Evolutionary conservation across 768 basidiomycete genomes (phyloP), one percentile per base, ranked within the genome.

Genomic region (Saitozyma sp.): DNA sequence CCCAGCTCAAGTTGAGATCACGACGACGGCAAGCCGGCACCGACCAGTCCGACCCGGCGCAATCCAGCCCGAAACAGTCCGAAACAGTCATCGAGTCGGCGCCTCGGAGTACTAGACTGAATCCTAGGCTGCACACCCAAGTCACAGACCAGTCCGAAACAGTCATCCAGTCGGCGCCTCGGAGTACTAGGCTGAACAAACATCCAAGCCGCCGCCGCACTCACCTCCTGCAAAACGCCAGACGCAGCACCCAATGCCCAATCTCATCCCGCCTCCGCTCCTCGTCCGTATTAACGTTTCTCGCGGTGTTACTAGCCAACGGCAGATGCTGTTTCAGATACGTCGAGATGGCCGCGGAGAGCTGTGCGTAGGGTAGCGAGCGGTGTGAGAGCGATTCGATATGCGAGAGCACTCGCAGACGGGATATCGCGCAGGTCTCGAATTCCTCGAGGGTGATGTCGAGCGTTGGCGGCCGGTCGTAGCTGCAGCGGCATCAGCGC

Each of bases 361-460:
- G 53, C 43, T 71, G 73, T 13, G 68, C 45, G 29, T 65, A 62
- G 10, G 71, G 70, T 20, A 73, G 64, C 0, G 74, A 71, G 10
- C 72, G 73, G 51, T 75, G 70, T 9, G 63, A 67, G 40, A 77
- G 69, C 2, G 72, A 64, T 53, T 70, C 69, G 56, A 71, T 73
- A 48, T 69, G 63, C 40, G 72, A 68, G 13, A 74, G 56, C 17
- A 74, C 72, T 62, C 64, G 45, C 41, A 99, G 84, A 43, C 96
- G 83, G 68, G 95, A 87, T 19, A 99, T 83, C 0, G 96, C 96
- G 75, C 85, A 90, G 3, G 84, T 87, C 77, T 99, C 96, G 69
- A 99, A 99, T 66, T 97, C 90, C 77, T 98, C 96, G 16, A 98
- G 83, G 1, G 92, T 92, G 17, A 98, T 88, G 71, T 98, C 92